Evolutionary conservation across 2,329 filamentous ascomycete species (phyloP).

Genomic region (Leptographium radiaticola): DNA sequence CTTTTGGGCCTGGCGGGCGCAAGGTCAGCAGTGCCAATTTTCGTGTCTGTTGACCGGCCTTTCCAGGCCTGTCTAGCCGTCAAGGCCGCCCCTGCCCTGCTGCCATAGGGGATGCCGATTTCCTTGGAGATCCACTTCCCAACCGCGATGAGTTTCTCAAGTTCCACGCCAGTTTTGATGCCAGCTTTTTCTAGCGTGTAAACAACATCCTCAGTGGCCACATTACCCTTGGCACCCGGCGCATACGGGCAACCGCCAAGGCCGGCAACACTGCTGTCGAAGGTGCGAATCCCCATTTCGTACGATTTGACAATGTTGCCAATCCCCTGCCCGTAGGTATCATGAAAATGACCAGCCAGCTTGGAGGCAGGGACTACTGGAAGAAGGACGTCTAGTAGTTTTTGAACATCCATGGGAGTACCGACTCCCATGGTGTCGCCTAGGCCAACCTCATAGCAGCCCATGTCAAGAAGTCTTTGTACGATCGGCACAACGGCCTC

Average conservation of each 20-base stretch:
- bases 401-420: not conserved
- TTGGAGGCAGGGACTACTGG: not conserved
- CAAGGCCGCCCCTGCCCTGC: not conserved
- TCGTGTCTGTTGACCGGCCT: not conserved
- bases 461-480: not conserved
- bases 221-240: conserved; percentile 1
- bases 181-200: not conserved
- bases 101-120: not conserved
- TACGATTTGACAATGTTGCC: not conserved
- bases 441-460: conserved; percentile 1
- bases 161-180: not conserved
- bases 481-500: not conserved
- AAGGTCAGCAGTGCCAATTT: not conserved
- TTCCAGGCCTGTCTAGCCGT: not conserved
- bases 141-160: not conserved
- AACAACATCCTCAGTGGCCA: conserved; percentile 1
- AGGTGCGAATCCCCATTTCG: not conserved
- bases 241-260: conserved; percentile 1
- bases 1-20: not conserved
- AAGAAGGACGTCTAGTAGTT: not conserved
- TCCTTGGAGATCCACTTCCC: not conserved
- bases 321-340: conserved; percentile 1
- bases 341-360: conserved; percentile 1
- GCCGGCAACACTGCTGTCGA: conserved; percentile 2
- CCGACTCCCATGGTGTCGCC: conserved; percentile 2